Base-by-base conservation (phyloP, 768 basidiomycete genomes). In the Lentinula sp. region DNA sequence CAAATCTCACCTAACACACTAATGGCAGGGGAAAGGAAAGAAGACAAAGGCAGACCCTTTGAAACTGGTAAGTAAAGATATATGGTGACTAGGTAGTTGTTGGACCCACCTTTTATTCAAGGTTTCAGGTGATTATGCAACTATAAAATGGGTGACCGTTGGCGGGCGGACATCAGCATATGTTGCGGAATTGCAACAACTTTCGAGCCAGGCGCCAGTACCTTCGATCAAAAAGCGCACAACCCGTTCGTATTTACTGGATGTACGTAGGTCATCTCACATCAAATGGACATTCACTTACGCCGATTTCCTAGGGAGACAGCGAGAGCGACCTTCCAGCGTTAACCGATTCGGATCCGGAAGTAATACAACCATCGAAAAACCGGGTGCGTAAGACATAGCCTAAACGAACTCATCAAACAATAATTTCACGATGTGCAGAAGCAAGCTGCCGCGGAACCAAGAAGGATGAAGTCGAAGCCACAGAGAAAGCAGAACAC, bases 141-240 rank as follows among this genome's bases (percentile, higher is more conserved):
- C 86, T 7, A 83, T 92, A 60, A 83, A 81, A 66, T 92, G 86
- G 81, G 70, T 88, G 58, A 89, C 85, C 4, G 86, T 93, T 7
- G 88, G 88, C 16, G 89, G 90, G 3, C 79, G 90, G 15, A 91
- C 90, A 7, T 89, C 89, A 3, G 90, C 90, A 13, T 87, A 80
- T 65, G 85, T 91, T 7, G 67, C 69, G 12, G 83, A 91, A 70
- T 73, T 91, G 9, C 90, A 91, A 69, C 66, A 69, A 33, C 68
- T 75, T 15, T 42, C 16, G n/a, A 62, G 61, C 33, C 32, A 59
- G 20, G 33, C 18, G 16, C 33, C 45, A 20, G 16, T 8, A 16
- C 61, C 72, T 32, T 18, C 57, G 33, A 6, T 20, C 12, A 62
- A 57, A 28, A 57, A 54, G 20, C 53, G 35, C 32, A 16, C 57